Evolutionary conservation across 208 protist species (phyloP), one percentile per base, ranked within the genome.

Genomic region (Leishmania mexicana): DNA sequence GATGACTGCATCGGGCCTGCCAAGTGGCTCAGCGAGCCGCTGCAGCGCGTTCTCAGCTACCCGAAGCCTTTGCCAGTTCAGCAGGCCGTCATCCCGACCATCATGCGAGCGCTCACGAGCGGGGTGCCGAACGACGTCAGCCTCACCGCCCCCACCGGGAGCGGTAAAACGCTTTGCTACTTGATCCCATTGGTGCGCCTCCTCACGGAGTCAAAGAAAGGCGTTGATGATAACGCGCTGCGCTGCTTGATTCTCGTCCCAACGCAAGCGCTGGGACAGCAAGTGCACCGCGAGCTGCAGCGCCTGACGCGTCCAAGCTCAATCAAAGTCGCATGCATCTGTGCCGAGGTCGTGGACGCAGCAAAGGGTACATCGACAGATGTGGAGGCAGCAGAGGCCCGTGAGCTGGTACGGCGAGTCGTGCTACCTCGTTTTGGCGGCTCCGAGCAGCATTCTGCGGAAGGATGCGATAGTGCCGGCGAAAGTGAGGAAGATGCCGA

Each of bases 91-190:
- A 85, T 97, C 21, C 95, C 95, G 21, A 91, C 83, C 42, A 86
- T 98, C 35, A 80, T 79, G 1, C 89, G 90, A 2, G 91, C 91
- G 2, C 78, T 98, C 13, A 72, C 88, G 67, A 95, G 92, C 83
- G 89, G 87, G 45, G 83, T 98, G 19, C 93, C 95, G 17, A 93
- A 96, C 85, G 95, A 98, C 68, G 87, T 98, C 54, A 95, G 95
- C 80, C 93, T 98, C 75, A 96, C 93, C 17, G 93, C 95, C n/a
- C 95, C 95, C 10, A 98, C 95, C 47, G 95, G 95, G 1, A 97
- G 93, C 72, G 95, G 95, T 40, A 98, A 98, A 76, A 98, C 95
- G 42, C 89, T 98, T 10, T 98, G 95, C 79, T 98, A 97, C 80
- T 83, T 98, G 19, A 58, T 98, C 1, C 95, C 95, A 1, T 83